Base-by-base conservation (phyloP, 2,329 filamentous ascomycete species). In the Pestalotiopsis sp. region DNA sequence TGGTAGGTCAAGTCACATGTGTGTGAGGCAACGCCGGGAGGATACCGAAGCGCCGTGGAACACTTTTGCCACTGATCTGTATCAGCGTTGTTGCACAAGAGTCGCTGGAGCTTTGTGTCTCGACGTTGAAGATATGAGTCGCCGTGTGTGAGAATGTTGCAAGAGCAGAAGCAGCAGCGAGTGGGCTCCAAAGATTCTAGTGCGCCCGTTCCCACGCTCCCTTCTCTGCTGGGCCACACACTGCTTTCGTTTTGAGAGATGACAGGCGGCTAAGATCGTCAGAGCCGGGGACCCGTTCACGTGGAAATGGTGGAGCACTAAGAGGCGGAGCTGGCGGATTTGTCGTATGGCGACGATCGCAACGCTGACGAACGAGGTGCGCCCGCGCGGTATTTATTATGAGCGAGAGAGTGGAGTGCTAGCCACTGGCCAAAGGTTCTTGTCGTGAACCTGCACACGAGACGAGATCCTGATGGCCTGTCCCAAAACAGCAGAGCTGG, bases 31-130 rank as follows among this genome's bases (percentile, higher is more conserved):
- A 73, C 62, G 71, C 69, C 70, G 71, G 68, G 67, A 70, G 69
- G 38, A 70, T 70, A 65, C 71, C 71, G 71, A 70, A 67, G 17
- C 64, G 39, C 71, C 62, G 72, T 75, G 69, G 69, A 67, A 74
- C 72, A 72, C 68, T 69, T 69, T 72, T 71, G 45, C 45, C 17
- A 74, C 71, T 71, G 71, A 70, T 70, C 69, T 72, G 68, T 68
- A 72, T 72, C 45, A 69, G 72, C 70, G 72, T 71, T 68, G 70
- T 71, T 67, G 70, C 58, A 52, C 67, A 72, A 67, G 63, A 65
- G 49, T 25, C 70, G 74, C 71, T 70, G 56, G 75, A 76, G 75
- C 73, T 73, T 75, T 70, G 65, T 70, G 73, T 65, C 69, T 76
- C 74, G 69, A 67, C 73, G 76, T 71, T 75, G 74, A 74, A 67